Evolutionary conservation across 1,284 basidiomycete genomes (phyloP).

Genomic region (Wolfiporia cocos): DNA sequence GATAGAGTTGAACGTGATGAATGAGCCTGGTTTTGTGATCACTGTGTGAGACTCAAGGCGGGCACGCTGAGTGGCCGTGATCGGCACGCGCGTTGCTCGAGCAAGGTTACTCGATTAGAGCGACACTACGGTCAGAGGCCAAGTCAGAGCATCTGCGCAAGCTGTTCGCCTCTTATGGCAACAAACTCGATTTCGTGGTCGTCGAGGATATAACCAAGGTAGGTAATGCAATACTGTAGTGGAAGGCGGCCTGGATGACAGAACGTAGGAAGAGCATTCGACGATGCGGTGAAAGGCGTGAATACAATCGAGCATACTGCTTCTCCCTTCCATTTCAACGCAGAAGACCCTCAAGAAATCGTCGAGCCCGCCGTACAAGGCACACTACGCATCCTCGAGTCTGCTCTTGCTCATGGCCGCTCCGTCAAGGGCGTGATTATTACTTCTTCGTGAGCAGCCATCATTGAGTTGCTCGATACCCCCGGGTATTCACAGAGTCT

Average conservation of each 20-base stretch:
- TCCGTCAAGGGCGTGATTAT: constrained; percentile 42
- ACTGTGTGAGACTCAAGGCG: too few species aligned
- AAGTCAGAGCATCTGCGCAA: constrained; percentile 46
- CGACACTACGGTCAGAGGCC: constrained; percentile 44
- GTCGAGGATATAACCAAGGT: constrained; percentile 53
- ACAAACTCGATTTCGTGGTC: constrained; percentile 42
- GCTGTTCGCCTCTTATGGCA: constrained; percentile 38
- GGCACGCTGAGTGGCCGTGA: too few species aligned
- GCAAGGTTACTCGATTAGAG: constrained; percentile 42
- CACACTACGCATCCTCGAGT: constrained; percentile 18
- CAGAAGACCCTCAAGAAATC: constrained; percentile 29
- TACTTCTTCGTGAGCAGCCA: constrained; percentile 49
- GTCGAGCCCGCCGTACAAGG: constrained; percentile 23
- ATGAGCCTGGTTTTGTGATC: too few species aligned
- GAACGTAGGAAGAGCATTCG: constrained; percentile 29
- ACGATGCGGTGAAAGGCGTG: constrained; percentile 36
- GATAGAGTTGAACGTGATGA: too few species aligned
- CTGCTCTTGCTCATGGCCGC: constrained; percentile 8
- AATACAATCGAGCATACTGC: constrained; percentile 40
- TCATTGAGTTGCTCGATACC: constrained; percentile 24
- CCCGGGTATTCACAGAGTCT: constrained; percentile 30
- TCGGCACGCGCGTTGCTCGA: constrained; percentile 33
- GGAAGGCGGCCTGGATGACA: neutral
- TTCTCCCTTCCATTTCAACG: constrained; percentile 36
- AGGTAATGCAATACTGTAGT: constrained; percentile 3